A percentile compares a stretch with the other conserved stretches of the same genome.
Evolutionary conservation across 2,329 filamentous ascomycete species (phyloP).

Genomic region (Drechslerella coelobrocha): DNA sequence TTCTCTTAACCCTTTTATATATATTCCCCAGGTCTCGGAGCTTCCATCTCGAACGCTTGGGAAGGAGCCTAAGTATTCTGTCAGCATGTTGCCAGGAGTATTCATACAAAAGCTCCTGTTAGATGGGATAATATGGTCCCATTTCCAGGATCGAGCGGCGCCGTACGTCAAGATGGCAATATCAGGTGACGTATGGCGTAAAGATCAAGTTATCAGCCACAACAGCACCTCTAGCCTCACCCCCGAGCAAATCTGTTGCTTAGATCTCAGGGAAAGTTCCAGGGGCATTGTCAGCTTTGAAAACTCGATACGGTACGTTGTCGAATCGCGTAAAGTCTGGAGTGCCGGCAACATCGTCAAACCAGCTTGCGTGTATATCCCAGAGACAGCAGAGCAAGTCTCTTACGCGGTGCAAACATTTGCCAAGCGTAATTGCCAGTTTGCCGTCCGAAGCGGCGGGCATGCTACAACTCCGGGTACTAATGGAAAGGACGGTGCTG

Average conservation of each 20-base stretch:
- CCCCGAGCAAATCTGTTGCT: conserved; percentile 15
- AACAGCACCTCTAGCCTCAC: background rate
- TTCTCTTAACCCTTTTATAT: no score
- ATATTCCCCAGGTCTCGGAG: no score
- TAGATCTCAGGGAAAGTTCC: conserved; percentile 7
- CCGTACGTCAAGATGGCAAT: background rate
- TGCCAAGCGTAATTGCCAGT: conserved; percentile 54
- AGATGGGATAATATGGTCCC: background rate
- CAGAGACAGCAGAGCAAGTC: conserved; percentile 23
- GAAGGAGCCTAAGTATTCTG: no score
- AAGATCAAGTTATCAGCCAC: background rate
- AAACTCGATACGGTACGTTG: background rate
- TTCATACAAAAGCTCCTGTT: background rate
- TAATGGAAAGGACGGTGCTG: conserved; percentile 63
- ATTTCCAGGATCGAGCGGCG: background rate
- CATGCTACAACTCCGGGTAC: conserved; percentile 66
- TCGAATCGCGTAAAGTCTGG: conserved; percentile 17
- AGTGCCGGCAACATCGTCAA: conserved; percentile 19
- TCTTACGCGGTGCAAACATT: conserved; percentile 19
- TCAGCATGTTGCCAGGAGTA: background rate
- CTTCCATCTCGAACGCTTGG: no score
- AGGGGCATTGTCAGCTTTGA: conserved; percentile 4
- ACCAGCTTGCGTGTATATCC: conserved; percentile 19
- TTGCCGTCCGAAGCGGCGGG: conserved; percentile 67
- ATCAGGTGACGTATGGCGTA: background rate